These are phyloP conservation scores for Penicillium fuscoglaucum DNA, from an alignment of 2,329 filamentous ascomycete species.

Conservation along the genomic window DNA sequence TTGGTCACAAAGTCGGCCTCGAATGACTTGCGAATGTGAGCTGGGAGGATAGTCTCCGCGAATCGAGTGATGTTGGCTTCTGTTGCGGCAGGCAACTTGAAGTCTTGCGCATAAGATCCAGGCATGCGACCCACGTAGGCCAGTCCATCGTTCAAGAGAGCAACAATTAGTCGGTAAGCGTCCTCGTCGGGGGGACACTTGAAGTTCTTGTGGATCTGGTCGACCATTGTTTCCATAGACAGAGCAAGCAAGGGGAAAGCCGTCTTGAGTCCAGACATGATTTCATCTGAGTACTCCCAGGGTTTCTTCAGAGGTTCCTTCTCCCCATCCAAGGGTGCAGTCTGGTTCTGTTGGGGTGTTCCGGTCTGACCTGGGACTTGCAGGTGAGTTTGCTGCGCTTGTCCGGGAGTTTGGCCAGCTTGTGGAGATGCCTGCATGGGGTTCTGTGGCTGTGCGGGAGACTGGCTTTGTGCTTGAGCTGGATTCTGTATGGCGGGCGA, in stretches of 20 bases:
- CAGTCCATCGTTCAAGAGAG: constrained; percentile 89
- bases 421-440: constrained; percentile 24
- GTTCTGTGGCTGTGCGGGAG: constrained; percentile 25
- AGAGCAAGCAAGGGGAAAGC: constrained; percentile 92
- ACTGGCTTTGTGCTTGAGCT: constrained; percentile 23
- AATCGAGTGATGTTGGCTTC: constrained; percentile 97
- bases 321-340: constrained; percentile 31
- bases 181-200: constrained; percentile 98
- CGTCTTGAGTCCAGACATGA: constrained; percentile 93
- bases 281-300: constrained; percentile 95
- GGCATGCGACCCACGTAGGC: constrained; percentile 90
- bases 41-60: constrained; percentile 90
- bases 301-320: constrained; percentile 67
- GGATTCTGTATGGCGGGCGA: constrained; percentile 30
- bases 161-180: constrained; percentile 95
- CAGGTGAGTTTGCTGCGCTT: constrained; percentile 21
- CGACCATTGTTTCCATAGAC: constrained; percentile 99
- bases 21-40: constrained; percentile 93
- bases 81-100: constrained; percentile 84
- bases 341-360: constrained; percentile 20
- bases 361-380: constrained; percentile 34
- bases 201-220: constrained; percentile 98
- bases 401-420: constrained; percentile 24
- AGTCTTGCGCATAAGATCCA: constrained; percentile 80
- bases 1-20: constrained; percentile 95